These are phyloP conservation scores for Gossypium australe DNA, from an alignment of 345 rosid genomes.

Conservation along the genomic window DNA sequence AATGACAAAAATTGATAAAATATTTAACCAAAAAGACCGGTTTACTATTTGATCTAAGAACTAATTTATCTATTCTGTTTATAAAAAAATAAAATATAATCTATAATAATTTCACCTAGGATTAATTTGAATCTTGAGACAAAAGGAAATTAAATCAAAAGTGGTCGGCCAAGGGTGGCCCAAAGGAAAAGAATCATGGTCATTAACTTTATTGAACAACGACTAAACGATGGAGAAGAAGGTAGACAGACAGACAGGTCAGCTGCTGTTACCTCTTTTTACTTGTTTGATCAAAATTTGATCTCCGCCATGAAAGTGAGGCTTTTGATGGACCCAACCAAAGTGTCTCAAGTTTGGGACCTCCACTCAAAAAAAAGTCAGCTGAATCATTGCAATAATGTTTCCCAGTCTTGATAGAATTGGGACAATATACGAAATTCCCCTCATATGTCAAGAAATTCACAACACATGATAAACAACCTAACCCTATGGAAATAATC, in stretches of 20 bases:
- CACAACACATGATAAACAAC: neutral
- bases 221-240: neutral
- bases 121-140: no score
- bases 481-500: neutral
- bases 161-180: neutral
- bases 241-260: neutral
- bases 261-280: neutral
- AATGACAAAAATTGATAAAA: no score
- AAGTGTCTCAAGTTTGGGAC: neutral
- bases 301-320: neutral
- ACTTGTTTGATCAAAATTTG: neutral
- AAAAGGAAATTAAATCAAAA: neutral
- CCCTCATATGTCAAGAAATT: neutral
- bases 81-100: no score
- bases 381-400: neutral
- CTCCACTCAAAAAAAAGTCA: neutral
- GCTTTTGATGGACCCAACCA: neutral
- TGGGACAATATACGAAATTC: neutral
- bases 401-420: neutral
- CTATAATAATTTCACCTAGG: no score
- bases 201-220: neutral
- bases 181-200: neutral
- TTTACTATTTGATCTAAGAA: no score
- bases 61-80: no score
- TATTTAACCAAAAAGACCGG: no score